Evolutionary conservation across 345 rosid genomes (phyloP).

Genomic region (Populus deltoides): DNA sequence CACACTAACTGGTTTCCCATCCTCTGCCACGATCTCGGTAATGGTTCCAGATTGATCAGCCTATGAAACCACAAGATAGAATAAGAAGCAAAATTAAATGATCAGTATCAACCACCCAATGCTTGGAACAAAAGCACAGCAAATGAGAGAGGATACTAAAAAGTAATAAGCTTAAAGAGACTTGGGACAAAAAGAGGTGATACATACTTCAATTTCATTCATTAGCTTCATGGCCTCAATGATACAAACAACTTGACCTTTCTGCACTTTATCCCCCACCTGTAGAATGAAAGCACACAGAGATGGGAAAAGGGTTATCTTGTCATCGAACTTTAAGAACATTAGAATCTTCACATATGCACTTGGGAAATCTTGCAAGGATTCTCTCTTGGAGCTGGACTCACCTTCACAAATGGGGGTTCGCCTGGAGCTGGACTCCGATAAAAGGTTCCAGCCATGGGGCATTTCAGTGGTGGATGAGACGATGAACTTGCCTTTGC

Average conservation of each 20-base stretch:
- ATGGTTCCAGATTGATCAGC: constrained; percentile 95
- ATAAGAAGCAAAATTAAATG: not conserved
- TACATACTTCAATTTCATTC: constrained; percentile 92
- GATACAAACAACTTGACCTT: constrained; percentile 92
- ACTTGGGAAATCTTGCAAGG: not conserved
- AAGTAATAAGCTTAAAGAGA: not conserved
- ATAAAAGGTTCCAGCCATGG: constrained; percentile 98
- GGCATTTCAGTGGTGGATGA: constrained; percentile 69
- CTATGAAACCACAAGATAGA: constrained; percentile 36
- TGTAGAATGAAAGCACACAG: constrained; percentile 12
- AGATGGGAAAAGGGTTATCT: not conserved
- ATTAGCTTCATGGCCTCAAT: constrained; percentile 97
- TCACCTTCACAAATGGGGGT: constrained; percentile 88
- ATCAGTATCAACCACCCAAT: not conserved
- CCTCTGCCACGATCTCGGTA: constrained; percentile 67
- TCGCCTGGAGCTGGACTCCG: constrained; percentile 82
- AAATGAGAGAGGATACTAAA: not conserved
- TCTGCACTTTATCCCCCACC: constrained; percentile 98
- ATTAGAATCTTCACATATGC: too few relatives aligned
- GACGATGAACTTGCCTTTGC: constrained; percentile 43
- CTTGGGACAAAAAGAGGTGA: not conserved
- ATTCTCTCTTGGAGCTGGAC: not conserved
- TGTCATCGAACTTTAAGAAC: too few relatives aligned
- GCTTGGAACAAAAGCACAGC: not conserved
- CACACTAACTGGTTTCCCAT: constrained; percentile 80